Evolutionary conservation across 2,329 filamentous ascomycete species (phyloP), one percentile per base, ranked within the genome.

Genomic region (Pyrenochaeta sp.): DNA sequence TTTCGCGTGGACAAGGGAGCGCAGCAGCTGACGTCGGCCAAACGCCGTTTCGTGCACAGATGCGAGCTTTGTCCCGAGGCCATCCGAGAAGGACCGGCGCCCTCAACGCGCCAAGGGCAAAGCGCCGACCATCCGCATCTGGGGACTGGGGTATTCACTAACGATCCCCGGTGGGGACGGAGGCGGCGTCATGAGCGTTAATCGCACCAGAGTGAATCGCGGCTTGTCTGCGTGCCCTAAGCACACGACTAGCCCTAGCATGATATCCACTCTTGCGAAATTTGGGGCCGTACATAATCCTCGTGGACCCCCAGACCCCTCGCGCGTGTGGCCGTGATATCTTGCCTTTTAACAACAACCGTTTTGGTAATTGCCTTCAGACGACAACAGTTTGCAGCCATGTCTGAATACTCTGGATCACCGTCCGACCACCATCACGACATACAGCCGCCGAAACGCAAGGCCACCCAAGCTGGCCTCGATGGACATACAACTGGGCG

Each of bases 401-500:
- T 78, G 75, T 78, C 75, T 58, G 75, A 78, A 24, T 76, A 69
- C 57, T 77, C 74, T 51, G 72, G 61, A 43, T 77, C 74, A 30
- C 72, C 72, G 24, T 77, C 74, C 32, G 74, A 76, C 62, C 67
- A 71, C 48, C 67, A 69, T 28, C 66, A 66, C 43, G 65, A 73
- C 24, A 58, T 65, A 43, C 73, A 74, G 47, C 68, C 70, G 13
- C 61, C 86, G 80, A 89, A 88, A 77, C 82, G 86, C 62, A 87
- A 87, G 68, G 83, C 84, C 43, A 82, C 83, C 40, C 78, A 82
- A 56, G 85, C 86, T 27, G 85, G 85, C 28, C 76, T 88, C 44
- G 80, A 84, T 52, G 79, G 79, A 61, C 77, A 78, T 68, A 75
- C 78, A 58, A 76, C 73, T 56, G 77, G 79, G 58, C 82, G 72